Evolutionary conservation across 495 filamentous ascomycete species (phyloP), one percentile per base, ranked within the genome.

Genomic region (Annulohypoxylon maeteangense): DNA sequence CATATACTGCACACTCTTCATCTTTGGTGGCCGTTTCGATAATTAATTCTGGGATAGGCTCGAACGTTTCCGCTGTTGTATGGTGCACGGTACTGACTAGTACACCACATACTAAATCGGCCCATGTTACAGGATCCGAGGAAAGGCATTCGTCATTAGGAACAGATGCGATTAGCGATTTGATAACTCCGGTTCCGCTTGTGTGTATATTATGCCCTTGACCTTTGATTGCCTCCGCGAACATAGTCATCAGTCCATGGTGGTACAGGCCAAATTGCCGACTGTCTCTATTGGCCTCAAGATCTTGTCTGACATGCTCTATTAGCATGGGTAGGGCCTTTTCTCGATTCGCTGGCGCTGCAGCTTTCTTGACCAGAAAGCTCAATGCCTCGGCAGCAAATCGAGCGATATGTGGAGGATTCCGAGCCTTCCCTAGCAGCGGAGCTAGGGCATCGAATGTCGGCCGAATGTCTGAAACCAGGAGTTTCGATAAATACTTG

Each of bases 361-460:
- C 92, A 32, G 94, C 92, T 81, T 97, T 98, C 71, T 93, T 90
- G 31, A 98, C 84, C 18, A 99, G 82, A 75, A 98, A 98, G 64
- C 94, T 96, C 84, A 98, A 87, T 8, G 95, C 92, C 80, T 99
- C 95, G 23, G 95, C 95, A 2, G 95, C 91, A 78, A 98, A 99
- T 61, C 93, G 87, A 16, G 90, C 90, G 63, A 97, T 92, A 79
- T 96, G 93, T 0, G 88, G 83, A 67, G 93, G 95, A 73, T 93
- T 92, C 60, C 87, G 87, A 72, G 90, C 87, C 76, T 91, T 93
- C 55, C 95, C 96, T 34, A 99, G 88, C 54, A 98, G 86, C 6
- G 94, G 92, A 8, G 92, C 88, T 82, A 98, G 89, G 38, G 93
- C 87, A 69, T 91, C 86, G 74, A 92, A 93, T 6, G 96, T 86